Evolutionary conservation across 2,329 filamentous ascomycete species (phyloP).

Genomic region (Aureobasidium sp.): DNA sequence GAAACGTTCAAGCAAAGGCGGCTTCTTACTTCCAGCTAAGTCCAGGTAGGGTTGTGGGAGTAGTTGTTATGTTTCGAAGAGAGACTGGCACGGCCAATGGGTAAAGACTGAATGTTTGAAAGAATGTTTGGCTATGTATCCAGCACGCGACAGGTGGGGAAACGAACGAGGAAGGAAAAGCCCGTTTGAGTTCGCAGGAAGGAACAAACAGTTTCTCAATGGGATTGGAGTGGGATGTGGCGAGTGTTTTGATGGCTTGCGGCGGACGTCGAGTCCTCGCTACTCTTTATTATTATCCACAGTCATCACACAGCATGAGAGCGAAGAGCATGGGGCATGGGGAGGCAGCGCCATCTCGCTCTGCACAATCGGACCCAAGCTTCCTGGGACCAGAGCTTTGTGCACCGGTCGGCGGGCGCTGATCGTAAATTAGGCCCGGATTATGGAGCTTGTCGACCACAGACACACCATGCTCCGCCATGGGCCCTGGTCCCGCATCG

Average conservation of each 20-base stretch:
- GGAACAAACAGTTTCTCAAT: background rate
- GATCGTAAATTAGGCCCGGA: slow-evolving; percentile 1
- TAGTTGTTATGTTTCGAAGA: background rate
- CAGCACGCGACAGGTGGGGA: slow-evolving; percentile 2
- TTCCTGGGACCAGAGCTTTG: slow-evolving; percentile 1
- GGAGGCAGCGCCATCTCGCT: slow-evolving; percentile 7
- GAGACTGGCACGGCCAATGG: slow-evolving; percentile 1
- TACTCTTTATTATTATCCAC: slow-evolving; percentile 11
- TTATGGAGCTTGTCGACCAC: background rate
- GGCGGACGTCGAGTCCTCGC: background rate
- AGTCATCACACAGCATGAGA: slow-evolving; percentile 8
- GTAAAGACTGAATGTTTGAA: slow-evolving; percentile 6
- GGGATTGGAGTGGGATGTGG: background rate
- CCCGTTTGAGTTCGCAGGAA: background rate
- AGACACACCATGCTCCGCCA: slow-evolving; percentile 1
- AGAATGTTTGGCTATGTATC: slow-evolving; percentile 10
- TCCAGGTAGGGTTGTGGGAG: background rate
- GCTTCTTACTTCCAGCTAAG: background rate
- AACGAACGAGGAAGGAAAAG: background rate
- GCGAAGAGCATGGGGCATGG: slow-evolving; percentile 3
- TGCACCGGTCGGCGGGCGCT: background rate
- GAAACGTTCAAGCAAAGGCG: slow-evolving; percentile 5
- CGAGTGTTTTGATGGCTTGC: background rate
- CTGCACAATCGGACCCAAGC: slow-evolving; percentile 1
- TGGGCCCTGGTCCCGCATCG: slow-evolving; percentile 3